Percentiles rank a stretch among this genome's conserved stretches.
Evolutionary conservation across 192 early-diverging fungal species (phyloP).

Genomic region (Entomortierella parvispora): DNA sequence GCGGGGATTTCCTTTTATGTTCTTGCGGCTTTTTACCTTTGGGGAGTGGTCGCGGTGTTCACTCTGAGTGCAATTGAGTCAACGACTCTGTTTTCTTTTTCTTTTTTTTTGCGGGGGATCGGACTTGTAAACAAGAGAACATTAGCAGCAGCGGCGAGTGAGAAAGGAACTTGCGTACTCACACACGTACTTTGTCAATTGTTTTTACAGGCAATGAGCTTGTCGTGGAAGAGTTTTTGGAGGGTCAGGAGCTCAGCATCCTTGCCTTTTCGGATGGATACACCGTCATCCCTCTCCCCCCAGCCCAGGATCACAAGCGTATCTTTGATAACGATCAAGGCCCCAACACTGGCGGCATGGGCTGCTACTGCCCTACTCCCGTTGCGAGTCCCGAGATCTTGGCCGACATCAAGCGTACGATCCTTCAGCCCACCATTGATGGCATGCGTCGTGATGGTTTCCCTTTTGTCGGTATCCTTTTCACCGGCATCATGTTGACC

Average conservation of each 20-base stretch:
- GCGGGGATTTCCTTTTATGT: constrained; percentile 36
- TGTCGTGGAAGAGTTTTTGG: constrained; percentile 94
- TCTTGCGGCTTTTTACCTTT: constrained; percentile 11
- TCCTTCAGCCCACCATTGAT: constrained; percentile 92
- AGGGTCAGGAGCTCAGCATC: constrained; percentile 93
- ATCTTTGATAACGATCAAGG: constrained; percentile 93
- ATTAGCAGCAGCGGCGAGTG: not conserved
- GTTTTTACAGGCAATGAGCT: constrained; percentile 71
- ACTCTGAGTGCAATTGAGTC: too few species aligned
- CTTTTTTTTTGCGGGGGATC: too few species aligned
- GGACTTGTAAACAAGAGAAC: too few species aligned
- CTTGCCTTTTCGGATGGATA: constrained; percentile 96
- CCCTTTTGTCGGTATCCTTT: constrained; percentile 97
- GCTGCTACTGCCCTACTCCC: constrained; percentile 96
- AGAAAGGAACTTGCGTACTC: not conserved
- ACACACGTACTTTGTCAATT: not conserved
- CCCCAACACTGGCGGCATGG: constrained; percentile 99
- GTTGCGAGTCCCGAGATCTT: constrained; percentile 85
- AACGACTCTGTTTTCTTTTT: too few species aligned
- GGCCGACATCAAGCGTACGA: constrained; percentile 73
- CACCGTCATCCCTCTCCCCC: constrained; percentile 88
- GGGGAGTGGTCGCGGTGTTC: constrained; percentile 19
- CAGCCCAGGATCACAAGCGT: constrained; percentile 99
- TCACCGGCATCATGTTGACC: constrained; percentile 97
- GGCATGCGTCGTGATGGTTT: constrained; percentile 96